phyloP scores from a whole-genome alignment of 345 rosid genomes.

The Pugionium dolabratum region DNA sequence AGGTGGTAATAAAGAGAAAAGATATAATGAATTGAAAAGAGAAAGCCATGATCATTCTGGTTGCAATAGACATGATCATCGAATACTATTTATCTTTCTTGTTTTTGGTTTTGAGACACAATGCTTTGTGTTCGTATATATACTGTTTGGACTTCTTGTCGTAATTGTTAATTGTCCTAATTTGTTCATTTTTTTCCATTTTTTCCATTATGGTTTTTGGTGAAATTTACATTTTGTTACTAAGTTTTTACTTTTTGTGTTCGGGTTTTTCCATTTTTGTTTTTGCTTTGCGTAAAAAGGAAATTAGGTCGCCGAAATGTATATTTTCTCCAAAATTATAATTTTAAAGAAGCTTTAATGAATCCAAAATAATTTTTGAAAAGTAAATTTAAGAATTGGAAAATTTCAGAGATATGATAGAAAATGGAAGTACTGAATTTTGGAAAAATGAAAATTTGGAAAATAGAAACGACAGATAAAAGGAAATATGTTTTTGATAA shows the following conservation, averaged over 20 bases:
- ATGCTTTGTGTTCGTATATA: not conserved
- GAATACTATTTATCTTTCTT: not conserved
- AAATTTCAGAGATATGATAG: too few species aligned
- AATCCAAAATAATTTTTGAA: too few species aligned
- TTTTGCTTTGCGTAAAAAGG: not conserved
- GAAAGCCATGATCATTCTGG: slow-evolving; percentile 1
- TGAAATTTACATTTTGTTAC: not conserved
- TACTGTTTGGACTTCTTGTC: not conserved
- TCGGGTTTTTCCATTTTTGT: not conserved
- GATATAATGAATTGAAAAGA: slow-evolving; percentile 17
- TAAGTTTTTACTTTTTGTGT: not conserved
- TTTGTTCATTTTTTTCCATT: not conserved
- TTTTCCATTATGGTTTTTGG: not conserved
- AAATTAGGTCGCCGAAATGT: not conserved
- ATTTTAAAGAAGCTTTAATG: too few species aligned
- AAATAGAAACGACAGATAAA: too few species aligned
- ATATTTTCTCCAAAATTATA: too few species aligned
- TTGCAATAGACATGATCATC: slow-evolving; percentile 6
- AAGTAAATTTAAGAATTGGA: too few species aligned
- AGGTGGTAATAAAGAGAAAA: slow-evolving; percentile 7
- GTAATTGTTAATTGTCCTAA: not conserved
- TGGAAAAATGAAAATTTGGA: too few species aligned
- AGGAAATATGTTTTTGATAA: too few species aligned
- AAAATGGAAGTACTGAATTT: too few species aligned
- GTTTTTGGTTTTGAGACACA: not conserved